Evolutionary conservation across 1,139 yeast species (phyloP), one percentile per base, ranked within the genome.

Genomic region (Schwanniomyces etchellsii): DNA sequence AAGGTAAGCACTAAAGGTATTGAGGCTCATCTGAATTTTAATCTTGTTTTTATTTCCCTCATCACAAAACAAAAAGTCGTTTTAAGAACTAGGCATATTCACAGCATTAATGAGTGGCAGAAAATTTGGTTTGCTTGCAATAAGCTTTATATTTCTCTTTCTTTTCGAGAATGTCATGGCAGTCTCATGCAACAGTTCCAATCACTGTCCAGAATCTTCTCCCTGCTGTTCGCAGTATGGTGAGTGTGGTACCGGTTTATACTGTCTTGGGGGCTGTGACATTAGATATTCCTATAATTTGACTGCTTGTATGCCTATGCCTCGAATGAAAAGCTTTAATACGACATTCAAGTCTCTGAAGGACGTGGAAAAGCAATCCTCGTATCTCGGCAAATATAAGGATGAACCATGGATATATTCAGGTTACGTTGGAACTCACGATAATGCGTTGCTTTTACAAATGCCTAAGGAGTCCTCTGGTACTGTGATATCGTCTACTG

Each of bases 171-270:
- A n/a, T n/a, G n/a, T n/a, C n/a, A n/a, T n/a, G n/a, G n/a, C 21
- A 7, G n/a, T 18, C 21, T 18, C 7, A 7, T 83, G 94, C 57
- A 67, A 67, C 31, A 51, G 59, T 6, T 55, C 68, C 11, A 38
- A 44, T n/a, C 48, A 57, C 9, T 86, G 95, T 57, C 95, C 95
- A 0, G 71, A 74, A 42, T 69, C 65, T 26, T 45, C 57, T 32
- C 95, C 95, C 28, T 86, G 95, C 52, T 86, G 96, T 52, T 78
- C 88, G 14, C 85, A 79, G 43, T 82, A 76, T 45, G 94, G 95
- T 22, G 64, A 60, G n/a, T 86, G 96, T 66, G 95, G 95, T 33
- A 69, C 80, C 11, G 96, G 96, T 2, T 63, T 78, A 3, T 64
- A 70, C 52, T 86, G 96, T 63, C 64, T 86, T 30, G 89, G 86